Percentiles rank a stretch among this genome's conserved stretches.
Evolutionary conservation across 1,284 basidiomycete genomes (phyloP).

Genomic region (Ganoderma resinaceum): DNA sequence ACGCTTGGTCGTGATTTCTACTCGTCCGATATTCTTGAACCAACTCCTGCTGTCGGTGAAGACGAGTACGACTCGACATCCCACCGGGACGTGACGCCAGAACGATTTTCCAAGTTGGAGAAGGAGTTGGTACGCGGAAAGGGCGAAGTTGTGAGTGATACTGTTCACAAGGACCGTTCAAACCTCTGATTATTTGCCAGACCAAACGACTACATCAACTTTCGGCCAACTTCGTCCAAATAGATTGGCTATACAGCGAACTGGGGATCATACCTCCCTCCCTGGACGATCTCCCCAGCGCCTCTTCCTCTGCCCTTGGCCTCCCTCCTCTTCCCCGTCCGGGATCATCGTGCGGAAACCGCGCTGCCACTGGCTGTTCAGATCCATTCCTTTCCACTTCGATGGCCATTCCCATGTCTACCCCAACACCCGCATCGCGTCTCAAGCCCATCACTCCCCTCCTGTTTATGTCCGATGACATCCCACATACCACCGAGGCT

Average conservation of each 20-base stretch:
- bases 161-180: background rate
- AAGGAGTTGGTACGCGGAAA: conserved; percentile 83
- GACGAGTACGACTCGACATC: conserved; percentile 47
- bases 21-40: conserved; percentile 60
- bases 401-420: conserved; percentile 37
- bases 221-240: conserved; percentile 68
- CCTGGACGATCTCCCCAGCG: conserved; percentile 52
- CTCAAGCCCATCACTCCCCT: conserved; percentile 35
- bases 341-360: conserved; percentile 46
- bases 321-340: conserved; percentile 46
- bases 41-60: conserved; percentile 50
- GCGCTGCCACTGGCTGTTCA: conserved; percentile 14
- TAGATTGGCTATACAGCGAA: conserved; percentile 83
- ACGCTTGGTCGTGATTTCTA: conserved; percentile 72
- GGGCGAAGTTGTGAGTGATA: conserved; percentile 71
- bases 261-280: conserved; percentile 71
- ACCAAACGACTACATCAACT: conserved; percentile 71
- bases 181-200: conserved; percentile 44
- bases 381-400: conserved; percentile 61
- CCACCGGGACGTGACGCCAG: conserved; percentile 75
- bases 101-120: conserved; percentile 79
- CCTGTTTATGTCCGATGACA: conserved; percentile 32
- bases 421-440: conserved; percentile 42
- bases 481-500: conserved; percentile 42
- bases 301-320: conserved; percentile 48